Percentiles rank a stretch among this genome's conserved stretches.
These are phyloP conservation scores for Pholiota conissans DNA, from an alignment of 768 basidiomycete genomes.

Conservation along the genomic window DNA sequence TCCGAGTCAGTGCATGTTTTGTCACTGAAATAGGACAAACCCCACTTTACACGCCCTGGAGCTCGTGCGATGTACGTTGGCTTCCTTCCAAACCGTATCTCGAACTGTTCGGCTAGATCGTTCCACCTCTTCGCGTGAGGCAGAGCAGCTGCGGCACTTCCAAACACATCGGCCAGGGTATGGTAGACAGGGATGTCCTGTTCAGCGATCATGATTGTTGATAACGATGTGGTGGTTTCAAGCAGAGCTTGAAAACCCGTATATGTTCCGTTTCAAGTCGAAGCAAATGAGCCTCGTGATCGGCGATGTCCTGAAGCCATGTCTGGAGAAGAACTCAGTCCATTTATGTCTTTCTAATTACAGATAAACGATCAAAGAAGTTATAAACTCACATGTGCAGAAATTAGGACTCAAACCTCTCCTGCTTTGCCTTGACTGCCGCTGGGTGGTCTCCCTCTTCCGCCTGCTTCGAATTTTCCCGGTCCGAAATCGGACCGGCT, in stretches of 20 bases:
- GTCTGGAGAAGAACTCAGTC: too few relatives aligned
- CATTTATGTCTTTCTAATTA: too few relatives aligned
- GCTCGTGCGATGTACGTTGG: conserved; percentile 75
- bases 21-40: not conserved
- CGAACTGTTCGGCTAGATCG: conserved; percentile 60
- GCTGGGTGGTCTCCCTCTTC: too few relatives aligned
- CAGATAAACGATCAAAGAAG: too few relatives aligned
- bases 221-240: not conserved
- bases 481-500: too few relatives aligned
- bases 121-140: conserved; percentile 64
- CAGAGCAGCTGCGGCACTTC: conserved; percentile 50
- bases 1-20: not conserved
- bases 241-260: not conserved
- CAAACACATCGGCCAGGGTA: conserved; percentile 55
- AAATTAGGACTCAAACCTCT: too few relatives aligned
- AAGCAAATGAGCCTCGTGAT: conserved; percentile 10
- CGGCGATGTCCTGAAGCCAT: too few relatives aligned
- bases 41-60: conserved; percentile 80
- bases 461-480: too few relatives aligned
- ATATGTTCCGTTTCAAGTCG: conserved; percentile 23
- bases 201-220: conserved; percentile 27
- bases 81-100: conserved; percentile 59
- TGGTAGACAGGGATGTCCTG: conserved; percentile 63
- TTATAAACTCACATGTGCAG: too few relatives aligned
- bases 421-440: too few relatives aligned